Percentiles rank a stretch among this genome's conserved stretches.
phyloP scores from a whole-genome alignment of 108 stramenopile genomes.

The Skeletonema menzelii region DNA sequence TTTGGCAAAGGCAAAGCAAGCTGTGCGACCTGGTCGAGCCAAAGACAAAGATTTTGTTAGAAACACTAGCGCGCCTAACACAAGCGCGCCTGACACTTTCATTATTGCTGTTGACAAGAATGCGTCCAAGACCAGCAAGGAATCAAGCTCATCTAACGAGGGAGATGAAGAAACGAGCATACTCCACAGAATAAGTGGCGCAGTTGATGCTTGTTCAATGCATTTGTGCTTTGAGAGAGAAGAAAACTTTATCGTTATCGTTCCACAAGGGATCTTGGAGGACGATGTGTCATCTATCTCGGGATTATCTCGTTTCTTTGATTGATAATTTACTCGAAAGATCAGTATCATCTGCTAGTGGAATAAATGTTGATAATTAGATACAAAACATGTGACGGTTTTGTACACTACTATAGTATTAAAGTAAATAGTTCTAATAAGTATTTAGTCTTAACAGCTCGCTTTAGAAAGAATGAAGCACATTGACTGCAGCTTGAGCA shows the following conservation, averaged over 20 bases:
- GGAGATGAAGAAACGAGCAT: not conserved
- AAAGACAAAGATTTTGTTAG: not conserved
- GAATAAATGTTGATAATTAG: too few species aligned
- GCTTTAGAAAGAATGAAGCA: too few species aligned
- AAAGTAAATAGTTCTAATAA: too few species aligned
- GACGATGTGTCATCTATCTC: not conserved
- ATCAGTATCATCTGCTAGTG: too few species aligned
- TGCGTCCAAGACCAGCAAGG: not conserved
- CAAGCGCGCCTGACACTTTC: not conserved
- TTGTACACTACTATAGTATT: too few species aligned
- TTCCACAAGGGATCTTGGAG: not conserved
- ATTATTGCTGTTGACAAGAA: not conserved
- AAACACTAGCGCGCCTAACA: not conserved
- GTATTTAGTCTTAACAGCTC: too few species aligned
- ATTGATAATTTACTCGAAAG: too few species aligned
- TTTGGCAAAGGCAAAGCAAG: not conserved
- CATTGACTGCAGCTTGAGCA: too few species aligned
- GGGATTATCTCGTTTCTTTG: not conserved
- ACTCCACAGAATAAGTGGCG: not conserved
- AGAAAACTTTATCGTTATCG: not conserved
- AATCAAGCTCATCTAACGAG: not conserved
- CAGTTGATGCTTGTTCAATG: not conserved
- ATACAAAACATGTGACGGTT: too few species aligned
- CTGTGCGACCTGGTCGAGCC: not conserved
- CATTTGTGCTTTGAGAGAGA: not conserved